phyloP scores from a whole-genome alignment of 345 rosid genomes.

The Psidium guajava region DNA sequence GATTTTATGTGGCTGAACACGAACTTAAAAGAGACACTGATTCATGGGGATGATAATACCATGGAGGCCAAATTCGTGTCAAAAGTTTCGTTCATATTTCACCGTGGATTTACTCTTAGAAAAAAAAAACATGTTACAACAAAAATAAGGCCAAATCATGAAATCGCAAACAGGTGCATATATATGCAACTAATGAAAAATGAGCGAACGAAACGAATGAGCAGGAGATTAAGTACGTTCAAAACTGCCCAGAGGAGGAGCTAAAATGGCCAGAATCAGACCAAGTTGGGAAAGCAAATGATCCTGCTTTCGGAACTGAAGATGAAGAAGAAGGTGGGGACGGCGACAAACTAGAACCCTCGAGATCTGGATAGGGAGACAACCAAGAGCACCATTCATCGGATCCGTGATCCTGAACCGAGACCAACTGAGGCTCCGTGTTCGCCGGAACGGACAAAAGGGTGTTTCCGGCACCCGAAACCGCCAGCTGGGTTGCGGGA shows the following conservation, averaged over 20 bases:
- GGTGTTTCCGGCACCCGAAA: background rate
- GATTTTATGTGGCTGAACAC: background rate
- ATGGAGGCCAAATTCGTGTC: background rate
- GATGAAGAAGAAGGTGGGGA: background rate
- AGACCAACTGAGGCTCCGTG: background rate
- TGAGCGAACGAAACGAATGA: background rate
- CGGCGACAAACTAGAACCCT: background rate
- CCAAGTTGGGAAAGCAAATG: background rate
- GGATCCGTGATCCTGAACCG: background rate
- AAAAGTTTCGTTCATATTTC: background rate
- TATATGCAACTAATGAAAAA: background rate
- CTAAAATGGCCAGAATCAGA: background rate
- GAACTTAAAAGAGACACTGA: background rate
- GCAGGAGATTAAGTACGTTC: background rate
- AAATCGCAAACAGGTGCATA: background rate
- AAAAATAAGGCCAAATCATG: background rate
- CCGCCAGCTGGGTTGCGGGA: background rate
- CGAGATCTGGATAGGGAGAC: background rate
- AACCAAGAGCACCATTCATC: background rate
- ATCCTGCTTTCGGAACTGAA: background rate
- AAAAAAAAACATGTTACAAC: background rate
- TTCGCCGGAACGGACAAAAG: background rate
- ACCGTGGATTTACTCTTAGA: background rate
- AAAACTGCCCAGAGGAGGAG: background rate
- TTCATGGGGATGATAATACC: background rate